These are phyloP conservation scores for Zostera marina DNA, from an alignment of 116 monocot genomes.

Conservation along the genomic window DNA sequence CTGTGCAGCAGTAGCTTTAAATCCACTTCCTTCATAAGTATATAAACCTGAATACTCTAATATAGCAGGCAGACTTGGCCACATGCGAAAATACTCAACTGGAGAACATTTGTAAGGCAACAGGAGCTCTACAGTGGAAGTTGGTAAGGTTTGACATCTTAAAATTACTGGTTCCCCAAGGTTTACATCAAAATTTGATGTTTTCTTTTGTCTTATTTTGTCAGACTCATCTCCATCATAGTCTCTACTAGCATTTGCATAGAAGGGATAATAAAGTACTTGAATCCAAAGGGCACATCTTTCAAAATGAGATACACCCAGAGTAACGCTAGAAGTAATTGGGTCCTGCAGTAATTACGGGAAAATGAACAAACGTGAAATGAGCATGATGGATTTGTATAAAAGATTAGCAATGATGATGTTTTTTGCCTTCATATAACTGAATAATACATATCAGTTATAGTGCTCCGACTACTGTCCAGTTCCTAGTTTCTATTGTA, in stretches of 20 bases:
- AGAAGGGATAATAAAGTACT: slow-evolving; percentile 93
- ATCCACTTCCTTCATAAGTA: slow-evolving; percentile 95
- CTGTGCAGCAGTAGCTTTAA: slow-evolving; percentile 94
- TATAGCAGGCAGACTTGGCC: slow-evolving; percentile 95
- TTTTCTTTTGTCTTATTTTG: slow-evolving; percentile 51
- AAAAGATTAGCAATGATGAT: not conserved
- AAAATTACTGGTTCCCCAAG: slow-evolving; percentile 83
- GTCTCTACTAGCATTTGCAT: slow-evolving; percentile 43
- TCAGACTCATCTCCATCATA: slow-evolving; percentile 78
- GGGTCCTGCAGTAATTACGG: slow-evolving; percentile 34
- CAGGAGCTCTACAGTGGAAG: slow-evolving; percentile 79
- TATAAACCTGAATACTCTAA: slow-evolving; percentile 87
- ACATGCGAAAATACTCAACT: slow-evolving; percentile 89
- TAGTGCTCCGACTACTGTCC: too few species aligned
- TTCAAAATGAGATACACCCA: slow-evolving; percentile 97
- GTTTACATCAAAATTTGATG: slow-evolving; percentile 26
- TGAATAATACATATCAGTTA: not conserved
- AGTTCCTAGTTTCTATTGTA: too few species aligned
- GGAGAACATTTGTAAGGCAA: slow-evolving; percentile 78
- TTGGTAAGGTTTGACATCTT: slow-evolving; percentile 91
- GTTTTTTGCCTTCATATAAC: not conserved
- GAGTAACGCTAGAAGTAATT: slow-evolving; percentile 83
- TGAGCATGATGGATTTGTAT: not conserved
- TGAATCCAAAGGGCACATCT: slow-evolving; percentile 97
- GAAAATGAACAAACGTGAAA: slow-evolving; percentile 5